phyloP scores from a whole-genome alignment of 139 green algal genomes.

The Edaphochlamys debaryana region DNA sequence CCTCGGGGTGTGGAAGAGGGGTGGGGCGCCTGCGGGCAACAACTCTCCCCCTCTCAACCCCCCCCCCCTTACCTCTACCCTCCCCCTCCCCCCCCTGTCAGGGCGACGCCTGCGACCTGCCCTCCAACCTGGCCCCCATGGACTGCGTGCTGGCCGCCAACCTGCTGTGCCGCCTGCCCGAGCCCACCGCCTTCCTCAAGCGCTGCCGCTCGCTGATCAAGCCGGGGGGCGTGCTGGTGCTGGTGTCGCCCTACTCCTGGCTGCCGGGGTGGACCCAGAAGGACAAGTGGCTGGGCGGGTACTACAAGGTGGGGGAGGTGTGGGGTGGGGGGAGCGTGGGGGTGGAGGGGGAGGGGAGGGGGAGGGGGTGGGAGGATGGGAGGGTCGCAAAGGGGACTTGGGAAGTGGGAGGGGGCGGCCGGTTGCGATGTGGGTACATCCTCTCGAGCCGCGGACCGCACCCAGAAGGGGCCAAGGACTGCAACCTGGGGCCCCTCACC shows the following conservation, averaged over 20 bases:
- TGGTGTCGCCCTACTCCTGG: slow-evolving; percentile 83
- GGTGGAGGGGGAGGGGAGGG: neutral
- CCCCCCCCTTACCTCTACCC: too few relatives aligned
- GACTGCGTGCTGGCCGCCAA: slow-evolving; percentile 84
- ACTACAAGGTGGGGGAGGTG: slow-evolving; percentile 37
- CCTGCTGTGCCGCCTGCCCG: slow-evolving; percentile 80
- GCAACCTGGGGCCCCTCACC: too few relatives aligned
- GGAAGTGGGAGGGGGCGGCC: too few relatives aligned
- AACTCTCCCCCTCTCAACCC: too few relatives aligned
- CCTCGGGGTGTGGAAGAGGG: too few relatives aligned
- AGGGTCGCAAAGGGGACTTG: too few relatives aligned
- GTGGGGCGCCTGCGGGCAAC: too few relatives aligned
- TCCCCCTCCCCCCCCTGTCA: slow-evolving; percentile 25
- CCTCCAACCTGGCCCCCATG: slow-evolving; percentile 49
- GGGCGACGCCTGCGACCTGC: slow-evolving; percentile 71
- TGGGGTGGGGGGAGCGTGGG: too few relatives aligned
- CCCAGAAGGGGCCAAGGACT: too few relatives aligned
- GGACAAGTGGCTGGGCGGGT: slow-evolving; percentile 55
- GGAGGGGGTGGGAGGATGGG: neutral
- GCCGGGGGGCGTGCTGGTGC: slow-evolving; percentile 72
- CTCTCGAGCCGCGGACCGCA: too few relatives aligned
- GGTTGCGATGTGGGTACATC: too few relatives aligned
- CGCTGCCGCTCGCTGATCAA: slow-evolving; percentile 56
- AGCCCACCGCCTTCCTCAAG: slow-evolving; percentile 72
- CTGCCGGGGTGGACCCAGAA: slow-evolving; percentile 70